Conservation (phyloP, 2,329 filamentous ascomycete species). For the Colletotrichum cuscutae region DNA sequence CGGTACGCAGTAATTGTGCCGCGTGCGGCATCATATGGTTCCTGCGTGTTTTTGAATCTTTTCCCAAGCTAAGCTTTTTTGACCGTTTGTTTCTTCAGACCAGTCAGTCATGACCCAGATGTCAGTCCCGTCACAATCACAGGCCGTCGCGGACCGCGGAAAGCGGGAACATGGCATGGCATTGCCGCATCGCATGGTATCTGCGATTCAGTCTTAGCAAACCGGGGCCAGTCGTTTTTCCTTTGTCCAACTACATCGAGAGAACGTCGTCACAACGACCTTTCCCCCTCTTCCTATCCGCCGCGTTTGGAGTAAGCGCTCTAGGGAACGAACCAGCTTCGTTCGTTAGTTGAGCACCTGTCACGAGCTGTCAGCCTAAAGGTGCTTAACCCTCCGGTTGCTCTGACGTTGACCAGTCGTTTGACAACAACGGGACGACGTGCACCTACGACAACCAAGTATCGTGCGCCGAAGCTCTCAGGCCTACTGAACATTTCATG, state of each 20-base stretch:
- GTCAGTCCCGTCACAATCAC: background rate
- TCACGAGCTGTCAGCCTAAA: conserved; percentile 15
- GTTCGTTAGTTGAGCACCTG: conserved; percentile 18
- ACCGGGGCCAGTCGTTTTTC: conserved; percentile 29
- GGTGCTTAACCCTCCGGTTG: conserved; percentile 5
- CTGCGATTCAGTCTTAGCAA: conserved; percentile 6
- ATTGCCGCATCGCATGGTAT: background rate
- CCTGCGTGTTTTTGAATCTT: conserved; percentile 5
- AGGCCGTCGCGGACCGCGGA: conserved; percentile 4
- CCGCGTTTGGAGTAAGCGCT: conserved; percentile 32
- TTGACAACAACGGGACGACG: conserved; percentile 16
- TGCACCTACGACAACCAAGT: background rate
- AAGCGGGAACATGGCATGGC: conserved; percentile 1
- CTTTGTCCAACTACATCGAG: conserved; percentile 22
- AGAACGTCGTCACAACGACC: conserved; percentile 23
- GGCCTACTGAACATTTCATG: background rate
- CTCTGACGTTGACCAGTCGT: conserved; percentile 27
- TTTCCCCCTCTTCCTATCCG: background rate
- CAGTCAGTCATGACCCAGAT: background rate
- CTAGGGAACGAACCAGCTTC: conserved; percentile 4
- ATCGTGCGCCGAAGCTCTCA: conserved; percentile 19
- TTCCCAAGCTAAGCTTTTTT: conserved; percentile 29
- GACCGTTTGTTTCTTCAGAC: conserved; percentile 27
- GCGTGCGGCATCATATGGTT: conserved; percentile 27
- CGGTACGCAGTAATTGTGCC: background rate